Conservation (phyloP, 495 filamentous ascomycete species). For the Lophium mytilinum region DNA sequence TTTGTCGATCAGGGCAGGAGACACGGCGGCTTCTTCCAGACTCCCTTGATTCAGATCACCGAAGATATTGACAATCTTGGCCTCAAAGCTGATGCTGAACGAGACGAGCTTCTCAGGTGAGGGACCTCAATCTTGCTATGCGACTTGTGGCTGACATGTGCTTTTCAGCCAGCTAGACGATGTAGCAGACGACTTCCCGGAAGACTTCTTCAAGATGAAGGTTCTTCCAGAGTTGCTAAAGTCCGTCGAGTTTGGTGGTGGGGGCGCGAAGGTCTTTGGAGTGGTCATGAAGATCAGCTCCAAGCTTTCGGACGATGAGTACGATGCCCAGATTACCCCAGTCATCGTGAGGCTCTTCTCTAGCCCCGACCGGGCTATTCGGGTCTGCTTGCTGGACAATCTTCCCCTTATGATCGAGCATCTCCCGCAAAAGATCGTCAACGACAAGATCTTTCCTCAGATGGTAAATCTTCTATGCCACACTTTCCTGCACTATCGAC, state of each 20-base stretch:
- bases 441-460: conserved; percentile 93
- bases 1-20: conserved; percentile 87
- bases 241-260: conserved; percentile 93
- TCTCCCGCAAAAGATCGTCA: conserved; percentile 80
- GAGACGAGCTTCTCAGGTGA: conserved; percentile 77
- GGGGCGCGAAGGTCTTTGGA: conserved; percentile 82
- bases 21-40: conserved; percentile 82
- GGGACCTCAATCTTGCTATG: conserved; percentile 23
- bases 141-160: conserved; percentile 15
- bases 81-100: conserved; percentile 73
- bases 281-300: conserved; percentile 83
- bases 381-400: conserved; percentile 86
- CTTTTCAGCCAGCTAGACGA: conserved; percentile 65
- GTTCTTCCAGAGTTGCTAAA: conserved; percentile 92
- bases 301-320: conserved; percentile 84
- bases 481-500: not conserved
- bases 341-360: conserved; percentile 81
- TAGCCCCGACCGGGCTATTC: conserved; percentile 84
- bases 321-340: conserved; percentile 73
- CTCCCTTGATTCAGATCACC: conserved; percentile 78
- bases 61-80: conserved; percentile 89
- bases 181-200: conserved; percentile 85
- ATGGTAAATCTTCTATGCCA: conserved; percentile 47
- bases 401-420: conserved; percentile 86
- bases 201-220: conserved; percentile 97